A percentile compares a stretch with the other conserved stretches of the same genome.
Conservation (phyloP, 169 alveolate genomes). For the Plasmodium malariae region DNA sequence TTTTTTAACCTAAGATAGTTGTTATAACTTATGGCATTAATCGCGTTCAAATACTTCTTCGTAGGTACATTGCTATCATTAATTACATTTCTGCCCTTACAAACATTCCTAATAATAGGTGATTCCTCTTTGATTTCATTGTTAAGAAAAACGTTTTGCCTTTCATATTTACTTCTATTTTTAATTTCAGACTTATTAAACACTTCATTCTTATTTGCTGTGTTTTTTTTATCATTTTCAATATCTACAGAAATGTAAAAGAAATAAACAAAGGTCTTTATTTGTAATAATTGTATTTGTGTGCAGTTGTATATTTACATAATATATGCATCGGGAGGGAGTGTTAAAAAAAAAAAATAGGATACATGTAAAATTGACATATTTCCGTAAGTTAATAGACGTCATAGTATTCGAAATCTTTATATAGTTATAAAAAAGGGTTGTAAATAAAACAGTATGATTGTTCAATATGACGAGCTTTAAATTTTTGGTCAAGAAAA, state of each 20-base stretch:
- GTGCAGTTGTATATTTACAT: not conserved
- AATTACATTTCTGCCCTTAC: not conserved
- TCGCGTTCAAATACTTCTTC: constrained; percentile 29
- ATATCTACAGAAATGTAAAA: constrained; percentile 24
- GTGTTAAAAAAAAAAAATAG: constrained; percentile 2
- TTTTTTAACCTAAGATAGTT: not conserved
- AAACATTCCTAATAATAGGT: not conserved
- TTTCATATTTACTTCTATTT: constrained; percentile 14
- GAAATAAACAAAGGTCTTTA: constrained; percentile 11
- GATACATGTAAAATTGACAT: constrained; percentile 23
- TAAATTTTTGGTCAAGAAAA: too few species aligned
- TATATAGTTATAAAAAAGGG: not conserved
- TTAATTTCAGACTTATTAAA: not conserved
- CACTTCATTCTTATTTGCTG: not conserved
- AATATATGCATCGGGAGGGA: not conserved
- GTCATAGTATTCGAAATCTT: not conserved
- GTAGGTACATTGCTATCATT: constrained; percentile 20
- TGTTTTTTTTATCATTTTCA: constrained; percentile 33
- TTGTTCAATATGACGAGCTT: not conserved
- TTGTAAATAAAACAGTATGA: not conserved
- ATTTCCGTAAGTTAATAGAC: not conserved
- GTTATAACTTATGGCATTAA: not conserved
- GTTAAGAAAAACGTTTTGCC: not conserved
- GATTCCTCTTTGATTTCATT: not conserved
- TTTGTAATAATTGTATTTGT: not conserved